Evolutionary conservation across 805 yeast species (phyloP).

Genomic region (Metschnikowia santaceciliae): DNA sequence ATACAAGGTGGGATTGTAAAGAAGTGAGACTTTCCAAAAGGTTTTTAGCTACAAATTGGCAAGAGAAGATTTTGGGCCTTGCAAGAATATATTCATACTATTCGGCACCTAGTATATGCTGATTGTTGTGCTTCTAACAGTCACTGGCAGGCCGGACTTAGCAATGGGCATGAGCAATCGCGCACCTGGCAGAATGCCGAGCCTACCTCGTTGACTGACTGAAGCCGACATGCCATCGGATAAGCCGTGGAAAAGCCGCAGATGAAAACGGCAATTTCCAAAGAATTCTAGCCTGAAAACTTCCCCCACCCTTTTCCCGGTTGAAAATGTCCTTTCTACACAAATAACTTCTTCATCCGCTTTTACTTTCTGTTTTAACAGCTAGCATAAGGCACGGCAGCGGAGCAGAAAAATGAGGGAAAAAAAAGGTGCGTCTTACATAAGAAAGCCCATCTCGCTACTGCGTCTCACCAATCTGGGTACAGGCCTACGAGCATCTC

Average conservation of each 20-base stretch:
- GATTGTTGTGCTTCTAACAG: neutral
- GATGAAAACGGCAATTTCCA: neutral
- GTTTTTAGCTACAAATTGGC: neutral
- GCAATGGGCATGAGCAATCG: neutral
- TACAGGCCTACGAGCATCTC: conserved; percentile 5
- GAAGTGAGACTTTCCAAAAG: neutral
- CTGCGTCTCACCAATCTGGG: conserved; percentile 3
- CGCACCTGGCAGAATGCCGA: neutral
- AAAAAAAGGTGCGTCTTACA: neutral
- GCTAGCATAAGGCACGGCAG: neutral
- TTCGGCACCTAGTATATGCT: neutral
- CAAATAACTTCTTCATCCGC: neutral
- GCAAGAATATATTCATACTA: neutral
- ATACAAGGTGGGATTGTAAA: neutral
- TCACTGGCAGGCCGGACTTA: neutral
- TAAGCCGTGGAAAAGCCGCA: neutral
- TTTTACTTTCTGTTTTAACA: neutral
- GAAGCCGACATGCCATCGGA: neutral
- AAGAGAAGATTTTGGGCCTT: no score
- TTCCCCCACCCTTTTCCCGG: neutral
- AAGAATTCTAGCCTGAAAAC: neutral
- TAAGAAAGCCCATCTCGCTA: conserved; percentile 2
- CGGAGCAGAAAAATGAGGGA: neutral
- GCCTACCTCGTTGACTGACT: neutral
- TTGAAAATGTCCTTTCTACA: neutral